Evolutionary conservation across 169 alveolate genomes (phyloP), one percentile per base, ranked within the genome.

Genomic region (Cryptosporidium ryanae): DNA sequence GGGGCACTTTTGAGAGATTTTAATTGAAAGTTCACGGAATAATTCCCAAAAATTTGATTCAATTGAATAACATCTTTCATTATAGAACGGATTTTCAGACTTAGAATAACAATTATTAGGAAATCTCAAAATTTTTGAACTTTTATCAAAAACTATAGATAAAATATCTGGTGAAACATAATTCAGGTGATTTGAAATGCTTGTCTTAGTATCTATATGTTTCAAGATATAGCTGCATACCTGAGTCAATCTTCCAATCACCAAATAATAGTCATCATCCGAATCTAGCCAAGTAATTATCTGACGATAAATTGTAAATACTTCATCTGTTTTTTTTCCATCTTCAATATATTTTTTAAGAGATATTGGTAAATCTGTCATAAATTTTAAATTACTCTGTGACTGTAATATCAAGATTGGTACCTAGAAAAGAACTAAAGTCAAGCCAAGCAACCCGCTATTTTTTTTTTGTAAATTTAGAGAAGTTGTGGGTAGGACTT

Each of bases 101-200:
- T 18, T 18, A 29, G 61, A 55, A 61, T 76, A 43, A 44, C 87
- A 76, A 8, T 46, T 34, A 4, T 21, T 6, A 18, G 87, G 87
- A 76, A 76, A 76, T 21, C 29, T 44, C 12, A 76, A 27, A 61
- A n/a, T n/a, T 44, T 76, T 76, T 15, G 71, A 76, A 17, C 87
- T 59, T 76, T 65, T 76, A 12, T 55, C 68, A 48, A 43, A 59
- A 43, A 76, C 63, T 44, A 76, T 76, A 32, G 87, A 76, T n/a
- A 76, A 43, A 59, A 76, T 76, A 44, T 76, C 87, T 1, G 76
- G 13, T 17, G 43, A 76, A 76, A 76, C 18, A 61, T 23, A 61
- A 27, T 31, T 17, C 1, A 76, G 15, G 25, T 76, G 76, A 21
- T 43, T 6, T 13, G 17, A n/a, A n/a, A 76, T 59, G 10, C 38